Base-by-base conservation (phyloP, 768 basidiomycete species). In the Suillus ampliporus region DNA sequence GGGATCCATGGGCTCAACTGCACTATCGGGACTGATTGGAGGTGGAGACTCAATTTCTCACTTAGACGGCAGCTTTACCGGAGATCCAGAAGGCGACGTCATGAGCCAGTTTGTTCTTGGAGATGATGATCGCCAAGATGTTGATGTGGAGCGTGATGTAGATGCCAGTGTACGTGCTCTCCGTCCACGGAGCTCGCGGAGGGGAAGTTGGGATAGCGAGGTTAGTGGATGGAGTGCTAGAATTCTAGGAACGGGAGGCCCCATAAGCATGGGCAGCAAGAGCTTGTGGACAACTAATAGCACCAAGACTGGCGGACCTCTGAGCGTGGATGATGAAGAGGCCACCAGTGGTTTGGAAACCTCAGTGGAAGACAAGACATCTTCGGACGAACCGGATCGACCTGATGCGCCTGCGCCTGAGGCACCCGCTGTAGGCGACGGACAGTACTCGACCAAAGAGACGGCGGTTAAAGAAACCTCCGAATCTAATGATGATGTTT, bases 151-250 rank as follows among this genome's bases (percentile, higher is more conserved):
- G 46, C 82, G 89, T 40, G 94, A 96, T 68, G 84, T 89, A 19
- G 90, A 93, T 67, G 95, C 95, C 1, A 95, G 92, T 69, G 88
- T 97, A 28, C 83, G 95, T 8, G 96, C 95, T n/a, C 78, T 97
- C 68, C 80, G 95, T 64, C 92, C 93, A 1, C 80, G 95, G 61
- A 92, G 92, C 76, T 92, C 92, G 10, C 83, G 94, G 68, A 82
- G 93, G 68, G 91, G 91, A 0, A 96, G 94, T 69, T 96, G 95
- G 92, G 96, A 92, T 68, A 95, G 94, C 69, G 91, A 90, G 70
- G 89, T 86, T 28, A 95, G 92, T 67, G 84, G 90, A 47, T 96
- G 94, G 94, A 94, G 92, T 72, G 93, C 94, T 7, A 79, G 83
- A 64, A 76, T 90, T 35, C 72, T 77, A 6, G 84, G 84, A 48